These are phyloP conservation scores for Hyphopichia khmerensis DNA, from an alignment of 1,139 yeast genomes.

Conservation along the genomic window DNA sequence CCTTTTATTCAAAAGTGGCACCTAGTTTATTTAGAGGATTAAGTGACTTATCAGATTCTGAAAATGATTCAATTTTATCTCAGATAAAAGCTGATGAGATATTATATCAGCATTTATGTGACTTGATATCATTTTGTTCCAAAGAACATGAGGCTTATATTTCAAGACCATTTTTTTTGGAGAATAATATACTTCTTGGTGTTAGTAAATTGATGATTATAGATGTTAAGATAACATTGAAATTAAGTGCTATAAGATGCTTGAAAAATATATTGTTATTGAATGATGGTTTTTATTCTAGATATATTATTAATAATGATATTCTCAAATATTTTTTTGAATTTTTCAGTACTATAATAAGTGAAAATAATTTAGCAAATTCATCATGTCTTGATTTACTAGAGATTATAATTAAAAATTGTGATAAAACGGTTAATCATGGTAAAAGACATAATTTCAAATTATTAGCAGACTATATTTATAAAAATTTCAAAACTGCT, in stretches of 20 bases:
- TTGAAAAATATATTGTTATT: constrained; percentile 56
- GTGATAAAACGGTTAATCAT: constrained; percentile 20
- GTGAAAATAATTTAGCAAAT: constrained; percentile 62
- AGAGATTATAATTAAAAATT: constrained; percentile 45
- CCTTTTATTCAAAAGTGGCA: constrained; percentile 66
- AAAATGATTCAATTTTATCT: constrained; percentile 6
- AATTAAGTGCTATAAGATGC: constrained; percentile 66
- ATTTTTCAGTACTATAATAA: constrained; percentile 50
- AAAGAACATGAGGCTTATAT: constrained; percentile 56
- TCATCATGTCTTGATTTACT: constrained; percentile 77
- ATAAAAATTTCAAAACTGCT: constrained; percentile 37
- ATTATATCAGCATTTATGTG: constrained; percentile 67
- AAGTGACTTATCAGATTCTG: constrained; percentile 23
- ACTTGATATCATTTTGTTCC: constrained; percentile 64
- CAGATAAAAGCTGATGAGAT: constrained; percentile 29
- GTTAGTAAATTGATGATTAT: constrained; percentile 45
- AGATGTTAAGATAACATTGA: constrained; percentile 46
- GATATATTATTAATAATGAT: constrained; percentile 56
- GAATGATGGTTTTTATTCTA: constrained; percentile 61
- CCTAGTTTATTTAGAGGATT: constrained; percentile 55
- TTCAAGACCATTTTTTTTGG: constrained; percentile 62
- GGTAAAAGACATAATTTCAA: constrained; percentile 40
- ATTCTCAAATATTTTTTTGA: constrained; percentile 52
- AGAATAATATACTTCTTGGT: constrained; percentile 54
- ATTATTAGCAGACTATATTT: constrained; percentile 49